Evolutionary conservation across 2,329 filamentous ascomycete genomes (phyloP), one percentile per base, ranked within the genome.

Genomic region (Fusarium paranaense): DNA sequence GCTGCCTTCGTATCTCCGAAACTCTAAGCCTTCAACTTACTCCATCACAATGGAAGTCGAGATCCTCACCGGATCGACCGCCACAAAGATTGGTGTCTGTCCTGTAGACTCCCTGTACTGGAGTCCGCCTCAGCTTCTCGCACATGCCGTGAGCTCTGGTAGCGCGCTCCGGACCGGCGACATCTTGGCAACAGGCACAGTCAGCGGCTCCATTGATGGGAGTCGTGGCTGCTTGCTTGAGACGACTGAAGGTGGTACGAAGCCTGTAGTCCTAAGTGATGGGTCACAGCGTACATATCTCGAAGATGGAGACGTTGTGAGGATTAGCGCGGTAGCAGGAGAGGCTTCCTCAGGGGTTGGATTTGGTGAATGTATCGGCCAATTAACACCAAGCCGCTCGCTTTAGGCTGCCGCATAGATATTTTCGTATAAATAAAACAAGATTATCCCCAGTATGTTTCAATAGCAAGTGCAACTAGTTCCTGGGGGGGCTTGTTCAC

Each of bases 151-250:
- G 2, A 74, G 72, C 1, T 70, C 72, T 0, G 72, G 72, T 0
- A 75, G 72, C 42, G 72, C 69, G 0, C 60, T 74, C 0, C 11
- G 72, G 1, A 73, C 72, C 0, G 85, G 84, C 0, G 84, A 87
- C 69, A 10, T 87, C 1, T 64, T 86, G 37, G 85, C 80, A 0
- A 86, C 84, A 0, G 85, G 85, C 0, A 87, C 85, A 0, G 80
- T 87, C 11, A 82, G 79, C 5, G 85, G 84, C 0, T 68, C 72
- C 0, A 80, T 78, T 1, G 73, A 80, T 3, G 79, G 79, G 0
- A 79, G 77, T 32, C 80, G 82, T 27, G 85, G 85, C 0, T 85
- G 85, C 65, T 75, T 86, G 54, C 78, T 86, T 6, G 85, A 86
- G 72, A 60, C 79, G 38, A 85, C 82, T 1, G 77, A 80, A 57